Evolutionary conservation across 257 asterid species (phyloP).

Genomic region (Catharanthus roseus): DNA sequence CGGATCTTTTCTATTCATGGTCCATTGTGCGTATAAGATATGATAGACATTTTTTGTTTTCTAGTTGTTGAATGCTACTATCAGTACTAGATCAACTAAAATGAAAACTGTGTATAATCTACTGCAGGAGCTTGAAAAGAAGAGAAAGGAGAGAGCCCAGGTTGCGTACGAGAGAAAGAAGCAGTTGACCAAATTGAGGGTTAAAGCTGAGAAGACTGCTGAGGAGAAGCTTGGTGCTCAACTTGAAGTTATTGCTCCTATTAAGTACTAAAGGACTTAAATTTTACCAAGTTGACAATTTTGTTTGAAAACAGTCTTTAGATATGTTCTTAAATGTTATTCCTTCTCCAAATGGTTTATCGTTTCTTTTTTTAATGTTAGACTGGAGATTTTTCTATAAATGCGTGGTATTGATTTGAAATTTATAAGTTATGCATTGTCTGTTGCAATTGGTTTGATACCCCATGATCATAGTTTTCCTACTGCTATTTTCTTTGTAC

Average conservation of each 20-base stretch:
- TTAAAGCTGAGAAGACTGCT: slow-evolving; percentile 25
- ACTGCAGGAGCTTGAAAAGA: slow-evolving; percentile 27
- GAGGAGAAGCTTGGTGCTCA: slow-evolving; percentile 34
- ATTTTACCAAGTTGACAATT: not conserved
- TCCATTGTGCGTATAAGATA: no score
- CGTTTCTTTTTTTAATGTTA: not conserved
- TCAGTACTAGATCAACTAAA: no score
- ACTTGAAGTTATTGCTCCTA: slow-evolving; percentile 25
- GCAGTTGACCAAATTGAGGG: slow-evolving; percentile 28
- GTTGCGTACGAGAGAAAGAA: slow-evolving; percentile 25
- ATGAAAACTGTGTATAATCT: no score
- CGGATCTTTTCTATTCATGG: not conserved
- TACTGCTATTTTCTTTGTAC: no score
- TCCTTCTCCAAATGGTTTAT: not conserved
- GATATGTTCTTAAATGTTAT: slow-evolving; percentile 5
- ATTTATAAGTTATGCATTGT: not conserved
- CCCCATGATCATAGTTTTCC: no score
- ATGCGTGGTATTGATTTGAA: not conserved
- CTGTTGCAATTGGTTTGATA: not conserved
- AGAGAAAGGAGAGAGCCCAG: slow-evolving; percentile 34
- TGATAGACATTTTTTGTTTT: no score
- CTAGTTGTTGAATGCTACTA: no score
- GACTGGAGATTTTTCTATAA: not conserved
- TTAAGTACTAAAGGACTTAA: slow-evolving; percentile 19
- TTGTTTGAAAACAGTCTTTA: not conserved